phyloP scores from a whole-genome alignment of 192 early-diverging fungal genomes.

The Spizellomyces punctatus region DNA sequence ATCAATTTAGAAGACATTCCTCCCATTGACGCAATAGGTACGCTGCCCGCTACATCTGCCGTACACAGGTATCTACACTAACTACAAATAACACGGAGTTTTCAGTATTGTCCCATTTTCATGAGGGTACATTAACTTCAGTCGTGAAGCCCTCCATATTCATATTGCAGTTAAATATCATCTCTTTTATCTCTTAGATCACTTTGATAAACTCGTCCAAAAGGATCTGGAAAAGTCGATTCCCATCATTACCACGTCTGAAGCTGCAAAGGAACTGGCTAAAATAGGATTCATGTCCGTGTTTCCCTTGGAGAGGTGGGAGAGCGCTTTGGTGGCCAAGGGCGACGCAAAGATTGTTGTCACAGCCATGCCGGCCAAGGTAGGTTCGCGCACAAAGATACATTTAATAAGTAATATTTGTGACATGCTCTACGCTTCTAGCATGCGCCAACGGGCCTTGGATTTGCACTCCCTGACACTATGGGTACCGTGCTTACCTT shows the following conservation, averaged over 20 bases:
- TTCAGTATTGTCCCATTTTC: constrained; percentile 7
- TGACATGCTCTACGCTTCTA: background rate
- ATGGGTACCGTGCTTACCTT: constrained; percentile 19
- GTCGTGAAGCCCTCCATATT: background rate
- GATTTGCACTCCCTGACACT: constrained; percentile 16
- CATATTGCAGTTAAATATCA: background rate
- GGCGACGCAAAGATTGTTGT: constrained; percentile 17
- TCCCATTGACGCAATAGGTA: too few relatives aligned
- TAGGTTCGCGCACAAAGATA: background rate
- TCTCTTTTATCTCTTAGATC: constrained; percentile 4
- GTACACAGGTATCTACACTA: too few relatives aligned
- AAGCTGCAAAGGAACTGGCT: constrained; percentile 17
- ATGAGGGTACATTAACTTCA: constrained; percentile 5
- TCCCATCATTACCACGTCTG: constrained; percentile 17
- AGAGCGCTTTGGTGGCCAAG: constrained; percentile 10
- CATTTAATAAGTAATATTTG: too few relatives aligned
- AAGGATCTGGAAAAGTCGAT: constrained; percentile 23
- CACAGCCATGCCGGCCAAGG: constrained; percentile 19
- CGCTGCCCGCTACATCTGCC: too few relatives aligned
- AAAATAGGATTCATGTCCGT: constrained; percentile 13
- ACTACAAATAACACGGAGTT: too few relatives aligned
- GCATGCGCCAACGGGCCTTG: constrained; percentile 5
- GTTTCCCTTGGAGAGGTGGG: constrained; percentile 19
- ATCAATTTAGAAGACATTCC: too few relatives aligned
- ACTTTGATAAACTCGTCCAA: constrained; percentile 13